Percentiles rank a stretch among this genome's conserved stretches.
These are phyloP conservation scores for Ceratocystis destructans DNA, from an alignment of 2,329 filamentous ascomycete genomes.

Conservation along the genomic window DNA sequence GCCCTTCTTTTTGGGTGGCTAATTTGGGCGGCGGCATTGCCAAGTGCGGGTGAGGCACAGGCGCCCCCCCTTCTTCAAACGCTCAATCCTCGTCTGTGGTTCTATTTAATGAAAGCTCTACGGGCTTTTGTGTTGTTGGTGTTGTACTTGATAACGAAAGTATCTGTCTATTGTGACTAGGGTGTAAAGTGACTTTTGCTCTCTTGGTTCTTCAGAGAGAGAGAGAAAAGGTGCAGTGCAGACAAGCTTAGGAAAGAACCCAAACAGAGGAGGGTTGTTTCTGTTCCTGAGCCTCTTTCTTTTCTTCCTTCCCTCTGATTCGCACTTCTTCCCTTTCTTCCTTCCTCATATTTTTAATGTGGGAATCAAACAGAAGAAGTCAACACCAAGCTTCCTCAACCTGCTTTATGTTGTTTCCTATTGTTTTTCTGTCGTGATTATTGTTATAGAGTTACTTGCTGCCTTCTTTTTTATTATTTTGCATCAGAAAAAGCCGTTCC, in stretches of 20 bases:
- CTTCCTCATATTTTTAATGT: neutral
- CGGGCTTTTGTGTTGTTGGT: no score
- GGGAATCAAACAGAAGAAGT: neutral
- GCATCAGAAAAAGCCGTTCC: neutral
- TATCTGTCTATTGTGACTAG: neutral
- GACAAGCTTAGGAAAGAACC: neutral
- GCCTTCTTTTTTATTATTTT: neutral
- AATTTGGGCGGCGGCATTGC: neutral
- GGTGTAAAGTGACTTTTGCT: neutral
- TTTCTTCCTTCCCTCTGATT: conserved; percentile 1
- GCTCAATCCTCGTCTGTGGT: neutral
- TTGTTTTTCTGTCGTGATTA: neutral
- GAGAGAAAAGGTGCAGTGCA: neutral
- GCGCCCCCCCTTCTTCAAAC: neutral
- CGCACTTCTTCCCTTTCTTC: neutral
- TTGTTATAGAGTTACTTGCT: neutral
- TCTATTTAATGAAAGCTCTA: neutral
- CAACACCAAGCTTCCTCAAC: neutral
- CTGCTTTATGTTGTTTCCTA: neutral
- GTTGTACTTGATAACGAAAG: neutral
- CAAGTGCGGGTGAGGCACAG: conserved; percentile 6
- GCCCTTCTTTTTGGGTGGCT: neutral
- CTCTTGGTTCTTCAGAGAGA: neutral
- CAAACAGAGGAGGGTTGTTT: neutral
- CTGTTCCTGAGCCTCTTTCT: neutral